Evolutionary conservation across 306 rosid genomes (phyloP).

Genomic region (Trifolium subterraneum): DNA sequence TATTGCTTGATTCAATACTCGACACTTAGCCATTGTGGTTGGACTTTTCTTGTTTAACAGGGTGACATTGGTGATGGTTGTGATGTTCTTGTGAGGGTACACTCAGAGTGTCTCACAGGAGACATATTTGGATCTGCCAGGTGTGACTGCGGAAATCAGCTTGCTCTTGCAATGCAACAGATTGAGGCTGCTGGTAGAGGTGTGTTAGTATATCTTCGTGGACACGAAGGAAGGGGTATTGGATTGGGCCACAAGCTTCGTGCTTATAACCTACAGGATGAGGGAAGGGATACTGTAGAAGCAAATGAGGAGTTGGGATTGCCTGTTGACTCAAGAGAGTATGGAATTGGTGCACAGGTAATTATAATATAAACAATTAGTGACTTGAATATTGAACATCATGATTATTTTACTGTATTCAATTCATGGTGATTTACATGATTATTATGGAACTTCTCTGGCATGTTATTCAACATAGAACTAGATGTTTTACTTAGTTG

Average conservation of each 20-base stretch:
- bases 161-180: slow-evolving; percentile 87
- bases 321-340: slow-evolving; percentile 95
- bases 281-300: slow-evolving; percentile 87
- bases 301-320: slow-evolving; percentile 95
- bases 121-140: slow-evolving; percentile 96
- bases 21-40: slow-evolving; percentile 2
- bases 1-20: slow-evolving; percentile 16
- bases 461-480: slow-evolving; percentile 28
- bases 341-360: slow-evolving; percentile 98
- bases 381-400: slow-evolving; percentile 25
- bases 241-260: slow-evolving; percentile 97
- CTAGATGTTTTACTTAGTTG: slow-evolving; percentile 12
- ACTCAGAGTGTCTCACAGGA: slow-evolving; percentile 96
- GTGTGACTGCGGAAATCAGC: slow-evolving; percentile 92
- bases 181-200: slow-evolving; percentile 96
- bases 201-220: slow-evolving; percentile 87
- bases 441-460: not conserved
- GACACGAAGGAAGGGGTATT: slow-evolving; percentile 96
- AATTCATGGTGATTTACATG: slow-evolving; percentile 29
- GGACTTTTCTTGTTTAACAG: slow-evolving; percentile 49
- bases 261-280: slow-evolving; percentile 87
- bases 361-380: not conserved
- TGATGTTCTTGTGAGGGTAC: slow-evolving; percentile 93
- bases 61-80: slow-evolving; percentile 91
- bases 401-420: not conserved